A percentile compares a stretch with the other conserved stretches of the same genome.
These are phyloP conservation scores for Grammothele lineata DNA, from an alignment of 768 basidiomycete species.

Conservation along the genomic window DNA sequence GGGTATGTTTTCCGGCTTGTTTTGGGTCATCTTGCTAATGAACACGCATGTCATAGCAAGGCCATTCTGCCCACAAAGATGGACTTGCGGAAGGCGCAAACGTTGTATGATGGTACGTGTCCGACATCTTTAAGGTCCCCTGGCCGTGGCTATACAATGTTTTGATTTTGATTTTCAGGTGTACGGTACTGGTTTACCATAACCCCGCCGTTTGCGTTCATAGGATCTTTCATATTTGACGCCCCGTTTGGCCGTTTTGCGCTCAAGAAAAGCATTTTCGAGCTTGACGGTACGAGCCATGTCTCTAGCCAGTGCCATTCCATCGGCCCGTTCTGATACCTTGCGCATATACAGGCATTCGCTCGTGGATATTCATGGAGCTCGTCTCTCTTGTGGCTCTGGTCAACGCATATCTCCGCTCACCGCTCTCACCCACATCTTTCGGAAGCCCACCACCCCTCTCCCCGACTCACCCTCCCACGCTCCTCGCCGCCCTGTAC, in stretches of 20 bases:
- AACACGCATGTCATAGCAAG: too few relatives aligned
- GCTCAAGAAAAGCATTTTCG: slow-evolving; percentile 41
- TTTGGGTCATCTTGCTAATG: too few relatives aligned
- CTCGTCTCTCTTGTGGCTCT: slow-evolving; percentile 57
- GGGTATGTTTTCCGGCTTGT: too few relatives aligned
- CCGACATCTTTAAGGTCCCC: too few relatives aligned
- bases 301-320: not conserved
- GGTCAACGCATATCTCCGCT: slow-evolving; percentile 41
- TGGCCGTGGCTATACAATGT: too few relatives aligned
- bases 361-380: slow-evolving; percentile 79
- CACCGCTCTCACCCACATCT: slow-evolving; percentile 39
- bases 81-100: not conserved
- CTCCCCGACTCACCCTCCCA: slow-evolving; percentile 36
- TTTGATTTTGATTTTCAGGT: slow-evolving; percentile 28
- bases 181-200: slow-evolving; percentile 45
- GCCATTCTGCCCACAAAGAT: too few relatives aligned
- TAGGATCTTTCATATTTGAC: slow-evolving; percentile 48
- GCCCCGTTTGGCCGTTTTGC: slow-evolving; percentile 83
- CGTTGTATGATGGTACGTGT: slow-evolving; percentile 8
- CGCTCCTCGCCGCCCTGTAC: slow-evolving; percentile 54
- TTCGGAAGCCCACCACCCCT: slow-evolving; percentile 25
- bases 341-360: slow-evolving; percentile 28
- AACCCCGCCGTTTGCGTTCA: slow-evolving; percentile 31
- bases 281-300: slow-evolving; percentile 49
- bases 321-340: slow-evolving; percentile 28